Percentiles rank a stretch among this genome's conserved stretches.
Conservation (phyloP, 164 flowering plant species). For the Aristolochia contorta region DNA sequence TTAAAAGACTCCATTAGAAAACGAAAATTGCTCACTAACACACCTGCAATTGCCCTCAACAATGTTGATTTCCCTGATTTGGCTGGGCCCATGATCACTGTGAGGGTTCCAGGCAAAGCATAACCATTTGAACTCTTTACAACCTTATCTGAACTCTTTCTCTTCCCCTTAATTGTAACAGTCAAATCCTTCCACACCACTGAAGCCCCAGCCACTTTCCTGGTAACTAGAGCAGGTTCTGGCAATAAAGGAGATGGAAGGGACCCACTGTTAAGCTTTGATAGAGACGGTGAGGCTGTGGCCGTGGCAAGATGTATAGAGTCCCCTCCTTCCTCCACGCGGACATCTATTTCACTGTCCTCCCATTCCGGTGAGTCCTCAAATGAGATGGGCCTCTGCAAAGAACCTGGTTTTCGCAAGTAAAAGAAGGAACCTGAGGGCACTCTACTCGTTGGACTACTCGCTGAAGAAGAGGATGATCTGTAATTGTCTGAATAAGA, state of each 20-base stretch:
- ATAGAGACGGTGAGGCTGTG: slow-evolving; percentile 68
- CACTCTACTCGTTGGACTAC: slow-evolving; percentile 82
- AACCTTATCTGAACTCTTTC: slow-evolving; percentile 83
- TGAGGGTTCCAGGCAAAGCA: slow-evolving; percentile 93
- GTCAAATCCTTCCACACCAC: slow-evolving; percentile 96
- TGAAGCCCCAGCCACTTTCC: slow-evolving; percentile 77
- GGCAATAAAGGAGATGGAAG: slow-evolving; percentile 65
- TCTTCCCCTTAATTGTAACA: slow-evolving; percentile 78
- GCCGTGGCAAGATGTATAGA: slow-evolving; percentile 54
- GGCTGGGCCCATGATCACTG: slow-evolving; percentile 98
- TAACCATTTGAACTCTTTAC: slow-evolving; percentile 91
- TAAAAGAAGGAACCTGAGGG: slow-evolving; percentile 85
- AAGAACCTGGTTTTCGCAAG: slow-evolving; percentile 75
- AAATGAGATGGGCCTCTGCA: slow-evolving; percentile 83
- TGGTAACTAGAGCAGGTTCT: slow-evolving; percentile 40
- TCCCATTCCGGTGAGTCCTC: slow-evolving; percentile 99
- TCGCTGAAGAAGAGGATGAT: slow-evolving; percentile 92
- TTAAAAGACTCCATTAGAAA: background rate
- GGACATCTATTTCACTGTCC: slow-evolving; percentile 72
- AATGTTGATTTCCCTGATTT: slow-evolving; percentile 95
- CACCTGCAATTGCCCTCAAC: slow-evolving; percentile 87
- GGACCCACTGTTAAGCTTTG: slow-evolving; percentile 80
- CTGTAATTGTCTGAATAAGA: slow-evolving; percentile 87
- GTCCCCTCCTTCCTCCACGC: slow-evolving; percentile 64
- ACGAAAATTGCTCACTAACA: background rate